phyloP scores from a whole-genome alignment of 2,329 filamentous ascomycete species.

The Lasiodiplodia sp. region DNA sequence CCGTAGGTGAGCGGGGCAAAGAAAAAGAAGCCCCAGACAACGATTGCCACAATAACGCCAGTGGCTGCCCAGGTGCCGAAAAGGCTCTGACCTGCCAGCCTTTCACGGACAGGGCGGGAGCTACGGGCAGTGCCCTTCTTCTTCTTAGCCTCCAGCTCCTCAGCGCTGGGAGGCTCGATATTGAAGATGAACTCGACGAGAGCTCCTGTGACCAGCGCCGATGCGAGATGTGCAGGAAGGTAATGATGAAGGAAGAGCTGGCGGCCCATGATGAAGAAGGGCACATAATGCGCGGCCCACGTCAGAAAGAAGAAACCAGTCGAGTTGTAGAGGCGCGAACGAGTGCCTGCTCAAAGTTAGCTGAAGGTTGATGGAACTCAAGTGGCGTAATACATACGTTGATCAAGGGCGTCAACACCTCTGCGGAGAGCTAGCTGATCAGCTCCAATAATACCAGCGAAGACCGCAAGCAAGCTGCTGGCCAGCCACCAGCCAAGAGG shows the following conservation, averaged over 20 bases:
- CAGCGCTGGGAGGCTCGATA: conserved; percentile 69
- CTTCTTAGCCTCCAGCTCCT: conserved; percentile 44
- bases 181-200: conserved; percentile 97
- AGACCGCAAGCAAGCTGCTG: conserved; percentile 90
- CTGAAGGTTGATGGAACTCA: conserved; percentile 26
- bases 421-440: conserved; percentile 94
- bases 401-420: conserved; percentile 90
- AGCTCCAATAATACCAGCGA: conserved; percentile 87
- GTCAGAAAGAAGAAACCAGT: conserved; percentile 99
- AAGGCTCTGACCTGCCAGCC: conserved; percentile 80
- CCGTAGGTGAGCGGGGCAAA: conserved; percentile 97
- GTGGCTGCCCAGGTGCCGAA: conserved; percentile 80
- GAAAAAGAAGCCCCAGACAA: conserved; percentile 84
- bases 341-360: conserved; percentile 68
- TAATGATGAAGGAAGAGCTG: conserved; percentile 99
- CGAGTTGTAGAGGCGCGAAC: conserved; percentile 94
- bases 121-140: conserved; percentile 37
- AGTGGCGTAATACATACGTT: conserved; percentile 70
- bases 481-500: conserved; percentile 97
- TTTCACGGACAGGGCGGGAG: conserved; percentile 77
- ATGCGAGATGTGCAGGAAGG: conserved; percentile 91
- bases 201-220: conserved; percentile 86
- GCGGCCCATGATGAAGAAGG: conserved; percentile 97
- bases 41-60: conserved; percentile 70
- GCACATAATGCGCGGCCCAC: conserved; percentile 96